phyloP scores from a whole-genome alignment of 495 filamentous ascomycete species.

The Hyaloscypha bicolor region DNA sequence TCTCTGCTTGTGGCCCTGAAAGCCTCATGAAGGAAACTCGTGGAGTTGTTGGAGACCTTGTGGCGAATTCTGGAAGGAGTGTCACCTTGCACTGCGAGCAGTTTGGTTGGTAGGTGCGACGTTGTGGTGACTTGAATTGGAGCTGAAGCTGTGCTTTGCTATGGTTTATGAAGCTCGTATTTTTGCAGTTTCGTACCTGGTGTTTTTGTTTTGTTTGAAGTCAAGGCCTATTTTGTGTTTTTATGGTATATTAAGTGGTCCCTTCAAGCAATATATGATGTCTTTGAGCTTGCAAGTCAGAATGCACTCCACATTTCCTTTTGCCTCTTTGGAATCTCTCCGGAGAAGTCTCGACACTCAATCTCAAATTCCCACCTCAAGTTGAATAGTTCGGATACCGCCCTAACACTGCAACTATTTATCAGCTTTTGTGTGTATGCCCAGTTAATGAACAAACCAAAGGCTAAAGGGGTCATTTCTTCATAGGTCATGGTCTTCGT shows the following conservation, averaged over 20 bases:
- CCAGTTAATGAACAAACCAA: neutral
- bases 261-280: no score
- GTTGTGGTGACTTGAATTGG: neutral
- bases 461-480: neutral
- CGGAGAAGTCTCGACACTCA: no score
- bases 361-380: no score
- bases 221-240: no score
- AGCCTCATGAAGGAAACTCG: conserved; percentile 49
- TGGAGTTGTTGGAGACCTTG: conserved; percentile 47
- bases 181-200: no score
- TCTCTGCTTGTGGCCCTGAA: conserved; percentile 54
- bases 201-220: no score
- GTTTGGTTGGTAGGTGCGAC: conserved; percentile 48
- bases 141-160: neutral
- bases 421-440: neutral
- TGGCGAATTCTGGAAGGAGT: conserved; percentile 48
- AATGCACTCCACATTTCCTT: no score
- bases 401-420: no score
- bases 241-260: no score
- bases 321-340: no score
- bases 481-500: neutral
- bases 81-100: conserved; percentile 56
- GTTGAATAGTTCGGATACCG: no score
- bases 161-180: neutral
- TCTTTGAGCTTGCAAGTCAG: no score